Conservation (phyloP, 2,329 filamentous ascomycete genomes). For the Periconia sp. region DNA sequence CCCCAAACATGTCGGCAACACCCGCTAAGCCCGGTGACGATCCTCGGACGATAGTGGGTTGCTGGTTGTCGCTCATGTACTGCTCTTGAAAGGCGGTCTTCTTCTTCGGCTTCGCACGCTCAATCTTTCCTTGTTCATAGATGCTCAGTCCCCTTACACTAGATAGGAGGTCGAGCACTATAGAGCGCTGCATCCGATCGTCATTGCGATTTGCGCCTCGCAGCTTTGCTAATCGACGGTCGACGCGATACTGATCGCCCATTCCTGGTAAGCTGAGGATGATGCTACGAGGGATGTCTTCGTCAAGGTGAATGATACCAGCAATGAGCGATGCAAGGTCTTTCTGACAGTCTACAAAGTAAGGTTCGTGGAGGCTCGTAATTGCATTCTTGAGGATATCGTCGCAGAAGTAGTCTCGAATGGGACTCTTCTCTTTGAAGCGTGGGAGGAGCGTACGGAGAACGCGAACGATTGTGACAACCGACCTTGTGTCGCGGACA, state of each 20-base stretch:
- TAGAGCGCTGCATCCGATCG: conserved; percentile 76
- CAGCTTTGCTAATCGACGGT: conserved; percentile 54
- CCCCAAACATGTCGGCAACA: conserved; percentile 53
- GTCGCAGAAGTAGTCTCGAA: conserved; percentile 87
- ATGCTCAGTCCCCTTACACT: conserved; percentile 90
- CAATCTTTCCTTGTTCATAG: conserved; percentile 87
- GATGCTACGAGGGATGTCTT: conserved; percentile 73
- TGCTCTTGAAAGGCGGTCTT: conserved; percentile 44
- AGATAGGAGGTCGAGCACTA: conserved; percentile 84
- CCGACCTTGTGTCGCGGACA: conserved; percentile 88
- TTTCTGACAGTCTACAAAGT: conserved; percentile 95
- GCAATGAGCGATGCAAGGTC: conserved; percentile 89
- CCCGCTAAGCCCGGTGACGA: conserved; percentile 50
- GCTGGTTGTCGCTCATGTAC: conserved; percentile 53
- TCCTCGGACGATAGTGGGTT: conserved; percentile 44
- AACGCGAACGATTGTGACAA: conserved; percentile 83
- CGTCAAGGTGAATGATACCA: conserved; percentile 80
- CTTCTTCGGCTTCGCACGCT: conserved; percentile 43
- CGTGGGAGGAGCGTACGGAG: conserved; percentile 84
- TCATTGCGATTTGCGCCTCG: conserved; percentile 57
- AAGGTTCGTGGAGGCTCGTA: conserved; percentile 88
- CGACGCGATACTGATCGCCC: conserved; percentile 66
- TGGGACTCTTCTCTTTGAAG: conserved; percentile 64
- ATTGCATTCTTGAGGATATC: conserved; percentile 91
- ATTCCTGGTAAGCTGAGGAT: conserved; percentile 84